Percentiles rank a stretch among this genome's conserved stretches.
phyloP scores from a whole-genome alignment of 805 yeast species.

The Saturnispora besseyi region DNA sequence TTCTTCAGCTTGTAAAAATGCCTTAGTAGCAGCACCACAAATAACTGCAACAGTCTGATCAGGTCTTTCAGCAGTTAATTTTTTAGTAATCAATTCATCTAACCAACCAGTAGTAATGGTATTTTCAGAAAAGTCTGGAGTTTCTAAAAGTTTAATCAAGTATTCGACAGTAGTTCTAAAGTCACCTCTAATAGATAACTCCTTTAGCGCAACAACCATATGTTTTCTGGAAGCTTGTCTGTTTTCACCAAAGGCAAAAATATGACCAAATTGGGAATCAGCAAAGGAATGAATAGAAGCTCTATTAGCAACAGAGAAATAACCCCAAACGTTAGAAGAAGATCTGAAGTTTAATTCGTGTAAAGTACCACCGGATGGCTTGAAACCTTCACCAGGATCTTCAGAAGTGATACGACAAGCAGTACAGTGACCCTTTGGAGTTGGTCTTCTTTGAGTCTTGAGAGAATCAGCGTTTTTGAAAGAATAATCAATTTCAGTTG shows the following conservation, averaged over 20 bases:
- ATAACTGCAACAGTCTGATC: slow-evolving; percentile 84
- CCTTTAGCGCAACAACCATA: slow-evolving; percentile 97
- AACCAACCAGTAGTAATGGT: slow-evolving; percentile 99
- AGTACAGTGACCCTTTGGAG: slow-evolving; percentile 97
- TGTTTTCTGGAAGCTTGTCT: slow-evolving; percentile 97
- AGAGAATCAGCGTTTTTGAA: slow-evolving; percentile 66
- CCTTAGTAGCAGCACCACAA: slow-evolving; percentile 97
- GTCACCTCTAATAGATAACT: slow-evolving; percentile 94
- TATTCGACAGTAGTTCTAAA: slow-evolving; percentile 98
- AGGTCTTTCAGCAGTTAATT: slow-evolving; percentile 95
- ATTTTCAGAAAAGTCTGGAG: slow-evolving; percentile 93
- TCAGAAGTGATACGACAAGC: slow-evolving; percentile 99
- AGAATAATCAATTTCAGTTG: slow-evolving; percentile 84
- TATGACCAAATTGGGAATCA: slow-evolving; percentile 98
- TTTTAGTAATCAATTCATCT: slow-evolving; percentile 89
- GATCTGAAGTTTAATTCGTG: slow-evolving; percentile 96
- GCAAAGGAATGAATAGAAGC: slow-evolving; percentile 97
- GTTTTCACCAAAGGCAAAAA: slow-evolving; percentile 97
- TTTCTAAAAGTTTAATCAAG: slow-evolving; percentile 86
- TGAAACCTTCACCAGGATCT: slow-evolving; percentile 99
- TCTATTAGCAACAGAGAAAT: slow-evolving; percentile 92
- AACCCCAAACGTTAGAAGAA: slow-evolving; percentile 98
- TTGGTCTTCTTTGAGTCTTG: slow-evolving; percentile 81
- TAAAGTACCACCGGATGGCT: slow-evolving; percentile 95
- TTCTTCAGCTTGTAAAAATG: slow-evolving; percentile 69